phyloP scores from a whole-genome alignment of 495 filamentous ascomycete species.

The Tetracladium marchalianum region DNA sequence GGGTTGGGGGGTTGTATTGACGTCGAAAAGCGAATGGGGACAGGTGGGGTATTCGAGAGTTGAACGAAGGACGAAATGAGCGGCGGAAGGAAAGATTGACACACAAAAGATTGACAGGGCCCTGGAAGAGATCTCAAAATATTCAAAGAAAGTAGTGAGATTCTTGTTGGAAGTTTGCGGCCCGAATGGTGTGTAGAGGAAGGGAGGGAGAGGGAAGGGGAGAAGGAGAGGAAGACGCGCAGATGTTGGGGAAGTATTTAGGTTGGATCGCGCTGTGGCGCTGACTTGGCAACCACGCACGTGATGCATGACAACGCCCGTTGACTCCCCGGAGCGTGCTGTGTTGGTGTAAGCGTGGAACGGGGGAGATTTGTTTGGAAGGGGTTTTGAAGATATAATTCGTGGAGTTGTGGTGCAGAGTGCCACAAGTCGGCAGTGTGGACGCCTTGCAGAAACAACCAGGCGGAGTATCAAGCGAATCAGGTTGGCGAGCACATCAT shows the following conservation, averaged over 20 bases:
- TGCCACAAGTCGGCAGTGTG: too few species aligned
- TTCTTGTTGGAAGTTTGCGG: constrained; percentile 19
- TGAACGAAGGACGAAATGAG: constrained; percentile 23
- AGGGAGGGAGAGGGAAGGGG: constrained; percentile 16
- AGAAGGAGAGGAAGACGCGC: constrained; percentile 3
- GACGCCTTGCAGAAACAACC: too few species aligned
- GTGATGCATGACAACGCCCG: too few species aligned
- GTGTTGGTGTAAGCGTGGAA: too few species aligned
- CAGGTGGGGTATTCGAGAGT: constrained; percentile 8
- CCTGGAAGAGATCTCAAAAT: constrained; percentile 23
- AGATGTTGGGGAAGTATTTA: background rate
- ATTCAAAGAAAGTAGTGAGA: constrained; percentile 23
- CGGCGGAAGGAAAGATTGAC: constrained; percentile 16
- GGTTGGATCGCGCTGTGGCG: too few species aligned
- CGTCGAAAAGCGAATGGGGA: constrained; percentile 6
- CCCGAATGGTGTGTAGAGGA: constrained; percentile 24
- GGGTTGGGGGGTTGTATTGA: constrained; percentile 11
- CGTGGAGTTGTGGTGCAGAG: too few species aligned
- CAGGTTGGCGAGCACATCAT: too few species aligned
- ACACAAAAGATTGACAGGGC: constrained; percentile 24
- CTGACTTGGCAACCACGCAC: too few species aligned
- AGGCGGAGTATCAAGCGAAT: too few species aligned
- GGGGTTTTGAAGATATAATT: too few species aligned
- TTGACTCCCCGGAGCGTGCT: too few species aligned
- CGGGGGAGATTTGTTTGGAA: too few species aligned